These are phyloP conservation scores for Apiotrichum mycotoxinovorans DNA, from an alignment of 1,284 basidiomycete genomes.

Conservation along the genomic window DNA sequence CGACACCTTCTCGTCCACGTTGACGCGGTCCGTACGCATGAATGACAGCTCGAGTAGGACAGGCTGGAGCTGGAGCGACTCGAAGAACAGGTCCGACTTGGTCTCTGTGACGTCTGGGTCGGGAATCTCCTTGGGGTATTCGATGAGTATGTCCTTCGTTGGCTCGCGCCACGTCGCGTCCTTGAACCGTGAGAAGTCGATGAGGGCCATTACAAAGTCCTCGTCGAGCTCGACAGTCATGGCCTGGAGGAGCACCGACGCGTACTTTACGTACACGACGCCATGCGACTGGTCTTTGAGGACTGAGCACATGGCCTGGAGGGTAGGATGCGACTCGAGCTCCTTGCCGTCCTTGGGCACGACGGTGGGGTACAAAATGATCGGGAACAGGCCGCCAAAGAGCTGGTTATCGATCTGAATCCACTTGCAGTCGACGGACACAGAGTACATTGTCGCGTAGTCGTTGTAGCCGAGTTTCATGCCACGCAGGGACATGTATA, in stretches of 20 bases:
- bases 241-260: constrained; percentile 88
- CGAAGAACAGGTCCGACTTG: constrained; percentile 83
- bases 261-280: constrained; percentile 95
- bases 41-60: constrained; percentile 91
- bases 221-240: constrained; percentile 95
- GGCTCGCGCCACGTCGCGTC: constrained; percentile 83
- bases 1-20: constrained; percentile 77
- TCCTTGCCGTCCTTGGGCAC: constrained; percentile 75
- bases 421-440: constrained; percentile 78
- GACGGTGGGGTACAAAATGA: constrained; percentile 91
- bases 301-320: constrained; percentile 83
- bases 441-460: constrained; percentile 73
- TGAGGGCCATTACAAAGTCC: constrained; percentile 88
- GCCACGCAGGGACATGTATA: constrained; percentile 78
- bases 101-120: constrained; percentile 64
- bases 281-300: constrained; percentile 95
- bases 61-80: constrained; percentile 94
- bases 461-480: constrained; percentile 84
- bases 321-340: constrained; percentile 80
- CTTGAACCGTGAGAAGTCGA: constrained; percentile 87
- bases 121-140: constrained; percentile 68
- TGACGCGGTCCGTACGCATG: constrained; percentile 92
- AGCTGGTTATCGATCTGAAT: constrained; percentile 98
- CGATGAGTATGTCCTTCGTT: constrained; percentile 72
- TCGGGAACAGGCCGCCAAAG: constrained; percentile 92